Percentiles rank a stretch among this genome's conserved stretches.
phyloP scores from a whole-genome alignment of 1,284 basidiomycete genomes.

The Taiwanofungus camphoratus region DNA sequence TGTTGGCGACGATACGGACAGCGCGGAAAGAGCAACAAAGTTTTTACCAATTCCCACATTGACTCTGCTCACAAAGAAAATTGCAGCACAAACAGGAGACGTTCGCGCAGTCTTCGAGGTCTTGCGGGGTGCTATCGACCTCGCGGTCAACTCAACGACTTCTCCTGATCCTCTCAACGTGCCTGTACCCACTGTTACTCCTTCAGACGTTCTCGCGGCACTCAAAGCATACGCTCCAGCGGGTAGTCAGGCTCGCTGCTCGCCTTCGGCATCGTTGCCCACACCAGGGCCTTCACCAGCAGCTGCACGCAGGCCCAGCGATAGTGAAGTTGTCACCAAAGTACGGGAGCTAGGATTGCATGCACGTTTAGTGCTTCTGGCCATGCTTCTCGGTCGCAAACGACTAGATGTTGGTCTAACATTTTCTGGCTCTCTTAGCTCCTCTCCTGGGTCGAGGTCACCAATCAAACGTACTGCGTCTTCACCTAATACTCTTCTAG shows the following conservation, averaged over 20 bases:
- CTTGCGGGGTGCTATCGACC: constrained; percentile 68
- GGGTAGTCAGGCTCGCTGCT: constrained; percentile 26
- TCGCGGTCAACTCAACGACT: constrained; percentile 35
- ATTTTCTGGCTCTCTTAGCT: constrained; percentile 33
- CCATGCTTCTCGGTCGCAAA: constrained; percentile 56
- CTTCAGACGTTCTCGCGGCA: constrained; percentile 59
- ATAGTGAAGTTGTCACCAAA: constrained; percentile 60
- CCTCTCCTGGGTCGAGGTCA: constrained; percentile 32
- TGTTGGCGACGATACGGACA: constrained; percentile 21
- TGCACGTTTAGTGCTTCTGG: constrained; percentile 60
- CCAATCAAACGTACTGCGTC: constrained; percentile 48
- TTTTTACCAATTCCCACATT: constrained; percentile 59
- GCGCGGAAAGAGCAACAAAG: constrained; percentile 35
- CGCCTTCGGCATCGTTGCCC: constrained; percentile 16
- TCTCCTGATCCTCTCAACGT: constrained; percentile 34
- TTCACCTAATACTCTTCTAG: constrained; percentile 22
- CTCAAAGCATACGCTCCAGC: constrained; percentile 64
- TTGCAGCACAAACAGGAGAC: constrained; percentile 73
- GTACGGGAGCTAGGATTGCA: constrained; percentile 66
- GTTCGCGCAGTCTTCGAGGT: constrained; percentile 74
- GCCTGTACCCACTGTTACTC: constrained; percentile 45
- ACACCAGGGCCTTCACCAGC: constrained; percentile 8
- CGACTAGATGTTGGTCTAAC: constrained; percentile 53
- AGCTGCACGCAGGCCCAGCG: constrained; percentile 30
- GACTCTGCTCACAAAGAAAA: constrained; percentile 67